Base-by-base conservation (phyloP, 768 basidiomycete genomes). In the Termitomyces sp. region DNA sequence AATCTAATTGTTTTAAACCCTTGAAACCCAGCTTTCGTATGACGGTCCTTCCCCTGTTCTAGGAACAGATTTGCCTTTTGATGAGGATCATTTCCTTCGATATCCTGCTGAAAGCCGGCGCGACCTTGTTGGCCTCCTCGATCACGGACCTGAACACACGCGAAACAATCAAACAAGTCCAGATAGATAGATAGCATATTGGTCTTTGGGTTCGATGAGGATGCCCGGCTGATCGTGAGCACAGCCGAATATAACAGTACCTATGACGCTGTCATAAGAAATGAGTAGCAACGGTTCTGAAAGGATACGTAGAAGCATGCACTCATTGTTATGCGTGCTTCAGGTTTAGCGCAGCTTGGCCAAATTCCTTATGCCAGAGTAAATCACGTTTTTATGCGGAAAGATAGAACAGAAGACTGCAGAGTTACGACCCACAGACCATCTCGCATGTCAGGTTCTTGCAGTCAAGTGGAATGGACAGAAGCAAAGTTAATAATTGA, bases 81-180 rank as follows among this genome's bases (percentile, higher is more conserved):
- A 82, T 66, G 33, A 82, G 44, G 42, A 84, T 78, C 79, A 83
- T 79, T 62, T 84, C 78, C 61, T 78, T 79, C 67, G 77, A 80
- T 13, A 80, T 72, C 18, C 74, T 69, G 55, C 76, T 78, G 48
- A 74, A 79, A 0, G 70, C 58, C 0, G 80, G 78, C 0, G 74
- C 73, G 3, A 63, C 63, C 22, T 60, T 65, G 62, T 81, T 81
- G 3, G 77, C 79, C 31, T 77, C 72, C 22, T 78, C 78, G 2
- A 80, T 71, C 13, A 67, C 61, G 2, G 67, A 69, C 74, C 75
- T 78, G 31, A 8, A 24, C 18, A 4, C 46, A 46, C 22, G n/a
- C 4, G 2, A 13, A 36, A 27, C 30, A 3, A 20, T 31, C 34
- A 15, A 54, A 9, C 15, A 3, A 31, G 7, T 5, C 2, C 15